Evolutionary conservation across 208 protist species (phyloP).

Genomic region (Trichomonas gallinae): DNA sequence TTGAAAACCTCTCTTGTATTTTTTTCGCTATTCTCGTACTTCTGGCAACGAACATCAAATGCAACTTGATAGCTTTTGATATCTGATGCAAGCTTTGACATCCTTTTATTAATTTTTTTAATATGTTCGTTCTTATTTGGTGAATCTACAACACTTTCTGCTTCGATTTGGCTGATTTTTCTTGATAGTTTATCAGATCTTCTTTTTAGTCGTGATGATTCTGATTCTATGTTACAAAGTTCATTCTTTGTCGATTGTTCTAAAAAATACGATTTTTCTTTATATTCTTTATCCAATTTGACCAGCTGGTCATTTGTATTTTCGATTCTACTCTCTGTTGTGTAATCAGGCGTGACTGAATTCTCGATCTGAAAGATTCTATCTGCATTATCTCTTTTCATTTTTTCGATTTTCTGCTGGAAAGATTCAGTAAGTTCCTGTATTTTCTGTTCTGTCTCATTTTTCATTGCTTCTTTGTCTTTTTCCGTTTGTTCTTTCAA

Average conservation of each 20-base stretch:
- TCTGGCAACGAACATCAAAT: background rate
- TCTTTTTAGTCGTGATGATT: background rate
- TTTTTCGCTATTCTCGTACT: background rate
- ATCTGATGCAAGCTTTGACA: background rate
- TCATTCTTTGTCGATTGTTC: background rate
- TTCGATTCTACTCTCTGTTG: background rate
- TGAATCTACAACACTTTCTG: background rate
- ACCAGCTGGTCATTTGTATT: background rate
- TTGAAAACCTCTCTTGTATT: background rate
- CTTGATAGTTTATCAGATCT: background rate
- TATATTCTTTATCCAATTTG: background rate
- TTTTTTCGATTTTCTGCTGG: background rate
- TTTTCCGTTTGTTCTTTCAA: background rate
- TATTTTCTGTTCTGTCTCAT: background rate
- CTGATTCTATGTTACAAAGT: background rate
- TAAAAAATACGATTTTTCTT: background rate
- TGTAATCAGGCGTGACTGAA: background rate
- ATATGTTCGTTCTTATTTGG: background rate
- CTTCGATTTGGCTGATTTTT: background rate
- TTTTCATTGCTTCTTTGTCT: background rate
- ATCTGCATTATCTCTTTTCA: background rate
- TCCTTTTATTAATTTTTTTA: background rate
- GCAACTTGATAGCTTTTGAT: background rate
- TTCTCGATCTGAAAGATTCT: background rate
- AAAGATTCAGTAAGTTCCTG: background rate